These are phyloP conservation scores for Exutisphaerella laricina DNA, from an alignment of 2,329 filamentous ascomycete species.

Conservation along the genomic window DNA sequence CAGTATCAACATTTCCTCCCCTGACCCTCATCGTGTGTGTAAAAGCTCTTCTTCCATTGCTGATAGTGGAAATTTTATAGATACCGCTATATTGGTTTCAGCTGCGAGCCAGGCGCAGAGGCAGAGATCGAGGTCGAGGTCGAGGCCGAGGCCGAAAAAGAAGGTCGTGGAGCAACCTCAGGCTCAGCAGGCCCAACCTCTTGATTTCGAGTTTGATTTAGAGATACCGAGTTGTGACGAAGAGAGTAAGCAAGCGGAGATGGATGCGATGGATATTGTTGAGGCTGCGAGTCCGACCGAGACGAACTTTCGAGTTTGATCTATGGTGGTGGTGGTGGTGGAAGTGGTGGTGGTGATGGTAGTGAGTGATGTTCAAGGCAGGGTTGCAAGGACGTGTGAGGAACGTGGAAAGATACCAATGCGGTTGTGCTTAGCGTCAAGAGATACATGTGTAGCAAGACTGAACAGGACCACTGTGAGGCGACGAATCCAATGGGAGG, in stretches of 20 bases:
- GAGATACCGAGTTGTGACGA: too few species aligned
- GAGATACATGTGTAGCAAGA: too few species aligned
- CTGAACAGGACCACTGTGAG: too few species aligned
- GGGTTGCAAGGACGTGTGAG: too few species aligned
- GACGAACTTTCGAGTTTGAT: background rate
- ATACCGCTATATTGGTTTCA: background rate
- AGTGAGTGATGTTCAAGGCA: too few species aligned
- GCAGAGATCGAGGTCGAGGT: slow-evolving; percentile 2
- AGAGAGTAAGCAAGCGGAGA: background rate
- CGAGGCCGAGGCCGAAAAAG: background rate
- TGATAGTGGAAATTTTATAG: background rate
- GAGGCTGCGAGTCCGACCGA: background rate
- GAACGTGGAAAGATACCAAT: too few species aligned
- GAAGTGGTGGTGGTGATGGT: too few species aligned
- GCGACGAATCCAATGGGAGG: too few species aligned
- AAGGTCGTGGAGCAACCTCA: background rate
- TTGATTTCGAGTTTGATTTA: background rate
- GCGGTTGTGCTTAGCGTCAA: too few species aligned
- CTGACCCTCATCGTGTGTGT: too few species aligned
- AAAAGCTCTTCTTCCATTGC: background rate
- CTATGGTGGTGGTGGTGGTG: too few species aligned
- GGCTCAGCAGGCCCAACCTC: background rate
- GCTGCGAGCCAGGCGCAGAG: background rate
- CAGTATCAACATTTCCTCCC: background rate
- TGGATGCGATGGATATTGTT: slow-evolving; percentile 1